Evolutionary conservation across 169 alveolate species (phyloP).

Genomic region (Perkinsus olseni): DNA sequence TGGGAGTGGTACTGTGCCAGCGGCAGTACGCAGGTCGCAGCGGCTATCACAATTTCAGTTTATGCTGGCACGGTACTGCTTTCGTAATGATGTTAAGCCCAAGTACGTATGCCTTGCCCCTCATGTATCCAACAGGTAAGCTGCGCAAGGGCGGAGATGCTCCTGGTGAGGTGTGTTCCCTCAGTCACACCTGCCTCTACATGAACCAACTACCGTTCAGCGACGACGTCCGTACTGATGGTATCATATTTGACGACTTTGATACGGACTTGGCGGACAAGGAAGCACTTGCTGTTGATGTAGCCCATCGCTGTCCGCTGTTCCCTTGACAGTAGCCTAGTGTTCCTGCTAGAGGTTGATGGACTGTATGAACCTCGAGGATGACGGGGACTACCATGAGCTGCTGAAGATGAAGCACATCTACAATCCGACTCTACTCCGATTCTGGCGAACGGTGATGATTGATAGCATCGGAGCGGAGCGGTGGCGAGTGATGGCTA

Average conservation of each 20-base stretch:
- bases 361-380: neutral
- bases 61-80: neutral
- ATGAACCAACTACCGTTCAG: neutral
- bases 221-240: neutral
- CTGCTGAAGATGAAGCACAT: neutral
- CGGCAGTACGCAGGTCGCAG: neutral
- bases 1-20: neutral
- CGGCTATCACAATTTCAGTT: neutral
- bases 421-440: neutral
- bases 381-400: neutral
- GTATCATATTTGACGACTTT: neutral
- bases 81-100: neutral
- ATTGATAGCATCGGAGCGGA: neutral
- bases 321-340: too few species aligned
- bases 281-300: neutral
- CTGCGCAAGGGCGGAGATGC: neutral
- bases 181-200: neutral
- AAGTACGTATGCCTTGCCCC: neutral
- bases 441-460: neutral
- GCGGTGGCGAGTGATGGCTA: neutral
- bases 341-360: neutral
- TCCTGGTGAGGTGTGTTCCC: neutral
- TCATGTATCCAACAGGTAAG: neutral
- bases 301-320: neutral
- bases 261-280: neutral